phyloP scores from a whole-genome alignment of 768 basidiomycete genomes.

The Candolleomyces efflorescens region DNA sequence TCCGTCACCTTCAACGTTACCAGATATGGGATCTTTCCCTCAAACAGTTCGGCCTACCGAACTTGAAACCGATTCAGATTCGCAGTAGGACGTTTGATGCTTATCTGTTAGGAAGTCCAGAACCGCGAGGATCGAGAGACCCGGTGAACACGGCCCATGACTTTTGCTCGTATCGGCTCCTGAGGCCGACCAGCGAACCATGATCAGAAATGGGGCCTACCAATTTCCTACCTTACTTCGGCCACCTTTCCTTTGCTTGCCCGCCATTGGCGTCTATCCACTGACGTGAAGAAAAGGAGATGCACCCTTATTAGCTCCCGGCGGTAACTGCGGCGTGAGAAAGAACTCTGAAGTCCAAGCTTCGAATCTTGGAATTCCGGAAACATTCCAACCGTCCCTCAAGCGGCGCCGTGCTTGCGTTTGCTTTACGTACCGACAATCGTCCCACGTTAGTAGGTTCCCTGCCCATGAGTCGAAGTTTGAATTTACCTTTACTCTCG shows the following conservation, averaged over 20 bases:
- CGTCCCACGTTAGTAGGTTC: neutral
- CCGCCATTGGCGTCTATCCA: neutral
- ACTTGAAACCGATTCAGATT: neutral
- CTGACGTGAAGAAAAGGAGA: constrained; percentile 7
- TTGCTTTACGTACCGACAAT: neutral
- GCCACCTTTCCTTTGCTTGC: neutral
- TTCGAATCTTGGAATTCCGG: neutral
- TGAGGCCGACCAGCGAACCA: neutral
- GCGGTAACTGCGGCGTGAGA: constrained; percentile 12
- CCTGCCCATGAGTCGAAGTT: neutral
- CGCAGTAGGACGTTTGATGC: neutral
- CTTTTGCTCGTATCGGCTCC: neutral
- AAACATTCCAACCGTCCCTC: neutral
- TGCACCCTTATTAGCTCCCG: constrained; percentile 3
- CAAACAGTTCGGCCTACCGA: neutral
- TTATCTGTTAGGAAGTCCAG: neutral
- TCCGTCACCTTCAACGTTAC: neutral
- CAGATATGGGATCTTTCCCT: constrained; percentile 4
- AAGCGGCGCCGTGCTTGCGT: neutral
- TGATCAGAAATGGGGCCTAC: neutral
- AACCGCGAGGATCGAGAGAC: neutral
- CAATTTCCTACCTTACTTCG: neutral
- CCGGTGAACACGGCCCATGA: neutral
- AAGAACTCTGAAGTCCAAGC: neutral
- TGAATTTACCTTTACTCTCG: neutral